phyloP scores from a whole-genome alignment of 225 moss, liverwort and hornwort species.

The Marchantia paleacea region DNA sequence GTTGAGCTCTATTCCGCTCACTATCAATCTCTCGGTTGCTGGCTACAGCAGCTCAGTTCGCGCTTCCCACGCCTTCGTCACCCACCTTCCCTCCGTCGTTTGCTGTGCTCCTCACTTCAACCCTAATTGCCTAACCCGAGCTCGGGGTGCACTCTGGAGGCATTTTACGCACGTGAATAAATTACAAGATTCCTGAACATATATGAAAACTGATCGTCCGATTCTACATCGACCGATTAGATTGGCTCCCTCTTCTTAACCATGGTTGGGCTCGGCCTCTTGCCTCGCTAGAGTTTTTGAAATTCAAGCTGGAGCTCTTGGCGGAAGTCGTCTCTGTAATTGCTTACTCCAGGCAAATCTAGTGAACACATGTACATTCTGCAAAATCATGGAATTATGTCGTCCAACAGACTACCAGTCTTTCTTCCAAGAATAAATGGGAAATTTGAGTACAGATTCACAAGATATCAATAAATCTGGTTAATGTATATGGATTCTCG shows the following conservation, averaged over 20 bases:
- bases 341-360: no score
- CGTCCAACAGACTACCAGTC: no score
- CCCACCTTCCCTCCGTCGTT: conserved; percentile 11
- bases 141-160: not conserved
- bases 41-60: not conserved
- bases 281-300: not conserved
- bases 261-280: not conserved
- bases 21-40: not conserved
- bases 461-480: no score
- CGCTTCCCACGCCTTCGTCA: not conserved
- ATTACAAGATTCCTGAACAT: not conserved
- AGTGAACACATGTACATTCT: no score
- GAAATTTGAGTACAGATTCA: no score
- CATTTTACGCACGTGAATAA: not conserved
- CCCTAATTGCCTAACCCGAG: conserved; percentile 17
- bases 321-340: no score
- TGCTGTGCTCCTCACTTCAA: not conserved
- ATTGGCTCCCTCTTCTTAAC: not conserved
- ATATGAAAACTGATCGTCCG: not conserved
- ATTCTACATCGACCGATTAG: not conserved
- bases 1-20: not conserved
- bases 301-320: no score
- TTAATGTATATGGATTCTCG: no score
- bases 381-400: no score
- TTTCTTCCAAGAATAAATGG: no score